These are phyloP conservation scores for Triticum timopheevii DNA, from an alignment of 176 grass and related monocot species.

Conservation along the genomic window DNA sequence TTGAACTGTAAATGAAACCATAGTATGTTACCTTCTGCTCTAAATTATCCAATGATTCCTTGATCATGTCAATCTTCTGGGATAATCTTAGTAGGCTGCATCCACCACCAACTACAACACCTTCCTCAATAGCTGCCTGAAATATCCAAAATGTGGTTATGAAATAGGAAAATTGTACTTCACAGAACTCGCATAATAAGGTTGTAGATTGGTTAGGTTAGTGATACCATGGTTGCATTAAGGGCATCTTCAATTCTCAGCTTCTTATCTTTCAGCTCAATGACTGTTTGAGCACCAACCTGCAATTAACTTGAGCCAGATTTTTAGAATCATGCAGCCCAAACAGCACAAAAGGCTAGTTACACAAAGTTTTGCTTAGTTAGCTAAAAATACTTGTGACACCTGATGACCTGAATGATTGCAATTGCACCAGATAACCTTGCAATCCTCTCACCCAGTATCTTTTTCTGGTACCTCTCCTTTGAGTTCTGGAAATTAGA, in stretches of 20 bases:
- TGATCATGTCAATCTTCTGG: slow-evolving; percentile 68
- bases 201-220: neutral
- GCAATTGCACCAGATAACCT: slow-evolving; percentile 81
- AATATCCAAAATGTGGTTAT: slow-evolving; percentile 8
- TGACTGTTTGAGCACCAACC: slow-evolving; percentile 90
- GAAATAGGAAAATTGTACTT: slow-evolving; percentile 27
- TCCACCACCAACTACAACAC: slow-evolving; percentile 94
- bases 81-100: slow-evolving; percentile 92
- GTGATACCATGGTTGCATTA: slow-evolving; percentile 83
- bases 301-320: slow-evolving; percentile 42
- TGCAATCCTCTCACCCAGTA: slow-evolving; percentile 91
- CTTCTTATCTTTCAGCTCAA: slow-evolving; percentile 97
- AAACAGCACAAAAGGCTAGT: slow-evolving; percentile 26
- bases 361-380: neutral
- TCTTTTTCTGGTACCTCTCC: slow-evolving; percentile 84
- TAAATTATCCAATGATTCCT: slow-evolving; percentile 72
- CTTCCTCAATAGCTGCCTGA: slow-evolving; percentile 96
- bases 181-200: slow-evolving; percentile 10
- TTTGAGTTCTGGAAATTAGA: slow-evolving; percentile 52
- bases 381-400: slow-evolving; percentile 10
- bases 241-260: slow-evolving; percentile 93
- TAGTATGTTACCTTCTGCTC: slow-evolving; percentile 68
- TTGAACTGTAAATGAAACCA: neutral
- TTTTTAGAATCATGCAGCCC: slow-evolving; percentile 17
- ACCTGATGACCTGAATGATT: slow-evolving; percentile 76